Evolutionary conservation across 2,329 filamentous ascomycete genomes (phyloP), one percentile per base, ranked within the genome.

Genomic region (Cercospora sp.): DNA sequence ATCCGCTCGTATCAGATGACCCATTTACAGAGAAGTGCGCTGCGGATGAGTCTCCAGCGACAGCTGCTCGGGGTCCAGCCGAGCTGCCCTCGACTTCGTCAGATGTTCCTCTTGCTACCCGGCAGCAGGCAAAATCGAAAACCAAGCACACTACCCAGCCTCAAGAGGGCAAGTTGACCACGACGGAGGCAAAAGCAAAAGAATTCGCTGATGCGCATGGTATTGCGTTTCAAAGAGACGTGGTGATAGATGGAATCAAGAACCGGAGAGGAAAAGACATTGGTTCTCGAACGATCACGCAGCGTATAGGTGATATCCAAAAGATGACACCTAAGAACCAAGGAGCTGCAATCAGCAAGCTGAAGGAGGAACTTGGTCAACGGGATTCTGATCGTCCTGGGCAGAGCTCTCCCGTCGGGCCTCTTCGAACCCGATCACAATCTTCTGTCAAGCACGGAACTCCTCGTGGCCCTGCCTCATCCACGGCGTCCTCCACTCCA

Each of bases 151-250:
- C 39, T 13, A 2, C 33, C 4, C 62, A 55, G 18, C 10, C 33
- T 39, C 51, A 20, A 16, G 57, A 57, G 31, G 28, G 7, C 10
- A 16, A 30, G 23, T 18, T 61, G 39, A 53, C 64, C 26, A 39
- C n/a, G 18, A 51, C 39, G 18, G 64, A 60, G 45, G 31, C 31
- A 20, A 48, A 36, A 48, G 64, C 64, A 26, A 60, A 51, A 39
- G 63, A 60, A 42, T 63, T 66, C n/a, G 64, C 66, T 12, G 63
- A 66, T 4, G 30, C 20, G 20, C 45, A 66, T 36, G 63, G 59
- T 13, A 61, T 68, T 18, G 20, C 58, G 16, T 60, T 39, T 16
- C 20, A 64, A n/a, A 23, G 31, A 28, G 53, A 55, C 20, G 26
- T 31, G 12, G 20, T 64, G 53, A 39, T 65, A 31, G 57, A 65